phyloP scores from a whole-genome alignment of 2,329 filamentous ascomycete genomes.

The Myriosclerotinia scirpicola region DNA sequence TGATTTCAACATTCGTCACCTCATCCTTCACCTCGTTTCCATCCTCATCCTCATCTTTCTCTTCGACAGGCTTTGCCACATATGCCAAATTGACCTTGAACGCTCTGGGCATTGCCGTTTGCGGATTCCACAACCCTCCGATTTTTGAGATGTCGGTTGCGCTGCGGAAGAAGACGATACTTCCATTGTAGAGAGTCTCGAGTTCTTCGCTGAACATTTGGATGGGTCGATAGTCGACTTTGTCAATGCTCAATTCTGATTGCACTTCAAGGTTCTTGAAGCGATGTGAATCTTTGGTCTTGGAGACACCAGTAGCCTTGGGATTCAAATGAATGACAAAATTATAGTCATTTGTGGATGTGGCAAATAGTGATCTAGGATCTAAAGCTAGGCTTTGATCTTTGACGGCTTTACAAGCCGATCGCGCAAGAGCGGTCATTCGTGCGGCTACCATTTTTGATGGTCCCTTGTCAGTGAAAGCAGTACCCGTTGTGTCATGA shows the following conservation, averaged over 20 bases:
- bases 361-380: slow-evolving; percentile 65
- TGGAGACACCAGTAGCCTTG: slow-evolving; percentile 40
- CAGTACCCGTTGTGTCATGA: slow-evolving; percentile 72
- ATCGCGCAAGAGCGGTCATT: slow-evolving; percentile 78
- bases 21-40: slow-evolving; percentile 41
- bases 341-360: slow-evolving; percentile 76
- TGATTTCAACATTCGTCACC: slow-evolving; percentile 57
- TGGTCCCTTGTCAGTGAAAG: slow-evolving; percentile 74
- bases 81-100: slow-evolving; percentile 73
- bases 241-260: slow-evolving; percentile 44
- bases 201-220: slow-evolving; percentile 67
- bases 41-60: slow-evolving; percentile 26
- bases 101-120: slow-evolving; percentile 45
- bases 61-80: slow-evolving; percentile 51
- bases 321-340: slow-evolving; percentile 69
- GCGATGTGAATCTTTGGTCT: slow-evolving; percentile 45
- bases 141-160: slow-evolving; percentile 56
- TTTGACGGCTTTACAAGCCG: slow-evolving; percentile 64
- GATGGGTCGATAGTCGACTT: slow-evolving; percentile 60
- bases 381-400: slow-evolving; percentile 54
- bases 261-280: slow-evolving; percentile 81
- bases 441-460: slow-evolving; percentile 81
- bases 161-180: slow-evolving; percentile 79
- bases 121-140: slow-evolving; percentile 66
- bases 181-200: slow-evolving; percentile 62